A percentile compares a stretch with the other conserved stretches of the same genome.
phyloP scores from a whole-genome alignment of 257 asterid genomes.

The Paraleonurus japonicus region DNA sequence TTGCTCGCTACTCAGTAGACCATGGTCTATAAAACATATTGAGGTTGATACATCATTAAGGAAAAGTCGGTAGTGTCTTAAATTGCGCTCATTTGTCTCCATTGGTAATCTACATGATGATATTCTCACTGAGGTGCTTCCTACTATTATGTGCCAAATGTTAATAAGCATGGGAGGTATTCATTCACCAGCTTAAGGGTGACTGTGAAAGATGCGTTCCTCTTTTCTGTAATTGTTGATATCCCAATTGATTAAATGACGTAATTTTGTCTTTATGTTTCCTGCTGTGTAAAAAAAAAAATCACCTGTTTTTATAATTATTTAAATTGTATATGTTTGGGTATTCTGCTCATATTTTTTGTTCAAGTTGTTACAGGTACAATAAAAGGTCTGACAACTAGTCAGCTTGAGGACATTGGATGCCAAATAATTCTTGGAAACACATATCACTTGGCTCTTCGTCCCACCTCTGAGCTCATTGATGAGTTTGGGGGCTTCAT shows the following conservation, averaged over 20 bases:
- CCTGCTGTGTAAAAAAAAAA: too few relatives aligned
- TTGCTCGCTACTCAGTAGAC: background rate
- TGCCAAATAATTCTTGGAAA: slow-evolving; percentile 98
- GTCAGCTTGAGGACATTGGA: slow-evolving; percentile 95
- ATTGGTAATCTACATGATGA: background rate
- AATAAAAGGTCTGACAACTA: slow-evolving; percentile 82
- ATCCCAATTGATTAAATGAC: background rate
- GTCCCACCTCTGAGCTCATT: slow-evolving; percentile 96
- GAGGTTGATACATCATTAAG: background rate
- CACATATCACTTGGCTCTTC: slow-evolving; percentile 92
- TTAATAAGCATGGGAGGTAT: background rate
- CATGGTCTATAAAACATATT: background rate
- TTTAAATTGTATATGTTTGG: background rate
- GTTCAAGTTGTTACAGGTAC: slow-evolving; percentile 59
- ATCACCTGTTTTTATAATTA: background rate
- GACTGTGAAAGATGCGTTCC: background rate
- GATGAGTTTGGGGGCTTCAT: slow-evolving; percentile 96
- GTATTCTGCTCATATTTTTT: background rate
- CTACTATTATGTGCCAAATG: background rate
- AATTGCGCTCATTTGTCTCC: background rate
- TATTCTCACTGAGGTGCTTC: background rate
- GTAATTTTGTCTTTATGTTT: background rate
- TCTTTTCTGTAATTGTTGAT: background rate
- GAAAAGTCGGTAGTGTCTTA: background rate
- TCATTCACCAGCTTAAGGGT: background rate